Evolutionary conservation across 805 yeast species (phyloP).

Genomic region (Kuraishia capsulata): DNA sequence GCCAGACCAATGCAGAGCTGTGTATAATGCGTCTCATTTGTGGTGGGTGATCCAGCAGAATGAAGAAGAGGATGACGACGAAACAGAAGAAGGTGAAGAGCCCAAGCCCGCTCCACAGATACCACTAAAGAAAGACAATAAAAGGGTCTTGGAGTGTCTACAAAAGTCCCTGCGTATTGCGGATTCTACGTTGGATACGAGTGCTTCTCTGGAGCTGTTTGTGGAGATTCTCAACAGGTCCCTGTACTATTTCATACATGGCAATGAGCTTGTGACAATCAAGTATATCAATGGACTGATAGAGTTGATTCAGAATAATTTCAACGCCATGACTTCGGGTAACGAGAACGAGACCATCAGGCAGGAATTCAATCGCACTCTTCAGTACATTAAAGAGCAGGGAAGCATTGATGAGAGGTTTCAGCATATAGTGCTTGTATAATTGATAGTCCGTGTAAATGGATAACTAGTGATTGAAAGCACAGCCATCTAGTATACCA

Average conservation of each 20-base stretch:
- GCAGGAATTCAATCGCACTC: slow-evolving; percentile 49
- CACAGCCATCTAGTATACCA: no score
- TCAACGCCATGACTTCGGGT: slow-evolving; percentile 30
- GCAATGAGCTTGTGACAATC: slow-evolving; percentile 58
- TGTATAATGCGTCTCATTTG: slow-evolving; percentile 77
- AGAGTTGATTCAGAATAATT: slow-evolving; percentile 65
- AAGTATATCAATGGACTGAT: slow-evolving; percentile 80
- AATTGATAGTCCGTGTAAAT: no score
- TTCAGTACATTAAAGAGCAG: slow-evolving; percentile 62
- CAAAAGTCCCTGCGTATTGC: slow-evolving; percentile 86
- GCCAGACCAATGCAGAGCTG: slow-evolving; percentile 92
- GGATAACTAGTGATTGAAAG: no score
- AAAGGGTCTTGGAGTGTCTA: slow-evolving; percentile 82
- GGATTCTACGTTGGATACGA: slow-evolving; percentile 83
- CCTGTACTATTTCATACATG: slow-evolving; percentile 76
- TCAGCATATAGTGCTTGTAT: slow-evolving; percentile 28
- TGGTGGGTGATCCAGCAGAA: slow-evolving; percentile 81
- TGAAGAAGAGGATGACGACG: slow-evolving; percentile 18
- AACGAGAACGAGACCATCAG: slow-evolving; percentile 22
- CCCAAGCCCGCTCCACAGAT: slow-evolving; percentile 11
- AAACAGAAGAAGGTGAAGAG: slow-evolving; percentile 25
- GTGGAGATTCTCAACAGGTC: slow-evolving; percentile 86
- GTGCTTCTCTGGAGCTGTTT: slow-evolving; percentile 69
- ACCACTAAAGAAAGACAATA: slow-evolving; percentile 31
- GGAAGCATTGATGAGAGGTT: slow-evolving; percentile 63